Evolutionary conservation across 169 alveolate species (phyloP).

Genomic region (Hepatocystis sp.): DNA sequence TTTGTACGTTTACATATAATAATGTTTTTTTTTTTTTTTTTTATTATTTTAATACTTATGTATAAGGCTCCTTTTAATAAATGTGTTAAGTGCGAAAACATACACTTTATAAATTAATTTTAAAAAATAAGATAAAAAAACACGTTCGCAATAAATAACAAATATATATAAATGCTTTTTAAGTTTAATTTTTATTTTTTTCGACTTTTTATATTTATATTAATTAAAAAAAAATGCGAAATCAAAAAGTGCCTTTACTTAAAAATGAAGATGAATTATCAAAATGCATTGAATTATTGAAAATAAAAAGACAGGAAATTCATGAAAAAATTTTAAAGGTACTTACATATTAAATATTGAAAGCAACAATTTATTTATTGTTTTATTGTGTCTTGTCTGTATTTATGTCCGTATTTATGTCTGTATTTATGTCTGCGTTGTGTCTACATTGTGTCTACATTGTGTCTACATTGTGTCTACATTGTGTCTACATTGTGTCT

Average conservation of each 20-base stretch:
- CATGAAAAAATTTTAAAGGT: slow-evolving; percentile 80
- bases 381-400: not conserved
- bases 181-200: too few relatives aligned
- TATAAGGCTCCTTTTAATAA: too few relatives aligned
- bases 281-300: slow-evolving; percentile 88
- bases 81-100: too few relatives aligned
- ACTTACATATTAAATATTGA: not conserved
- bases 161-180: too few relatives aligned
- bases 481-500: not conserved
- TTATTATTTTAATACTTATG: too few relatives aligned
- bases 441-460: not conserved
- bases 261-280: slow-evolving; percentile 88
- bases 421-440: not conserved
- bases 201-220: too few relatives aligned
- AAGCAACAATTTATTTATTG: not conserved
- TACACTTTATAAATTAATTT: too few relatives aligned
- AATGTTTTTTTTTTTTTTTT: too few relatives aligned
- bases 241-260: slow-evolving; percentile 50
- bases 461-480: not conserved
- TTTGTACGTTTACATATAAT: too few relatives aligned
- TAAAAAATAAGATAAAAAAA: too few relatives aligned
- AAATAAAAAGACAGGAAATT: slow-evolving; percentile 89
- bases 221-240: too few relatives aligned
- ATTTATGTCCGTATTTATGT: slow-evolving; percentile 6
- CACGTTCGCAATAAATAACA: too few relatives aligned